Base-by-base conservation (phyloP, 2,329 filamentous ascomycete species). In the Shiraia bambusicola region DNA sequence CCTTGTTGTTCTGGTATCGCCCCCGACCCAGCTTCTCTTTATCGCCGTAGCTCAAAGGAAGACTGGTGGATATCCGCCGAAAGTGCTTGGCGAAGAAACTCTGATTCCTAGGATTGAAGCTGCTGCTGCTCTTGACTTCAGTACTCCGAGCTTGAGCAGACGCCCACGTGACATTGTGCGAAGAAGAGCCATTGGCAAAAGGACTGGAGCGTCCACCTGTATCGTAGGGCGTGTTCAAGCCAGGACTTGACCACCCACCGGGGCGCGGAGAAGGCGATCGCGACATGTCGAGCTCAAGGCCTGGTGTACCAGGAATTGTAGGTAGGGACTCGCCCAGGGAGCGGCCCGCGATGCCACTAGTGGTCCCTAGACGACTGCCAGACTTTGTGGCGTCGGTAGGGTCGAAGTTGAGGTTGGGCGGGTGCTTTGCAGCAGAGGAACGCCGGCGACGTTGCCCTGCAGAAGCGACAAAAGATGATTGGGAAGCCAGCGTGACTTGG, bases 81-180 rank as follows among this genome's bases (percentile, higher is more conserved):
- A 88, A 88, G 67, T 94, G 88, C 51, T 88, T 82, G 43, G 82
- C 84, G 69, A 96, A 92, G 76, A 95, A 95, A 42, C 90, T 88
- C 59, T 88, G 84, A 63, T 89, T 89, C 58, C 86, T 83, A 8
- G 85, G 90, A 49, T 83, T 83, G 70, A 89, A 93, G 28, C 86
- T 86, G 7, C 88, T 83, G 64, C 90, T 89, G 44, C 85, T 82
- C 63, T 83, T 82, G 45, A 87, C 79, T 44, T 84, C 82, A 40
- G 84, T 80, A 61, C 83, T 89, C 64, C 85, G 86, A 54, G 85
- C 83, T 70, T 88, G 88, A 38, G 88, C 84, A 7, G 86, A 85
- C 43, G 90, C 87, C 90, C 90, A 96, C 15, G 86, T 85, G 35
- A 87, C 83, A 28, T 74, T 71, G 49, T 74, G 73, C 32, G 76